Conservation (phyloP, 305 asterid species). For the Plantago coronopus region DNA sequence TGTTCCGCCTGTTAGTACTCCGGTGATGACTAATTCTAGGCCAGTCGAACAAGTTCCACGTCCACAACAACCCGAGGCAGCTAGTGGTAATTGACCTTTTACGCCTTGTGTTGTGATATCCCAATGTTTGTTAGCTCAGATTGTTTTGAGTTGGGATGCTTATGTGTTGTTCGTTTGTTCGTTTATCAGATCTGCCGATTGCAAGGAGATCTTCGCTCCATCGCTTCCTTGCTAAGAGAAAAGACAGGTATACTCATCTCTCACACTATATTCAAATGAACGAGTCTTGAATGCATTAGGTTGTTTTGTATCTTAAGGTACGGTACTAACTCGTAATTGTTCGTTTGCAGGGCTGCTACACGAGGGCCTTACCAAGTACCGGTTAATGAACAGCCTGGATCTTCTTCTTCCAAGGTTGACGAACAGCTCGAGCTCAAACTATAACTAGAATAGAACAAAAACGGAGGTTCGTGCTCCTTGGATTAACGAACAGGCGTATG, state of each 20-base stretch:
- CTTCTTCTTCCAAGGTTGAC: conserved; percentile 45
- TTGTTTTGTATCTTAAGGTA: not conserved
- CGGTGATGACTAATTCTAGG: conserved; percentile 22
- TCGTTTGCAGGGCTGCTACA: conserved; percentile 42
- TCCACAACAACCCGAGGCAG: conserved; percentile 35
- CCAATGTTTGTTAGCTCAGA: not conserved
- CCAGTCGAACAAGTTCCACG: conserved; percentile 26
- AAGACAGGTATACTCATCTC: conserved; percentile 42
- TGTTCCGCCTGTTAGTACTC: conserved; percentile 1
- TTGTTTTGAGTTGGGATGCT: not conserved
- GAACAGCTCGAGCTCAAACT: conserved; percentile 64
- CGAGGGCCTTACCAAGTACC: conserved; percentile 57
- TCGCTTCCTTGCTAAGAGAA: conserved; percentile 77
- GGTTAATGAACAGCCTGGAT: conserved; percentile 32
- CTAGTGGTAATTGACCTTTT: conserved; percentile 29
- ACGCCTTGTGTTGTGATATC: conserved; percentile 21
- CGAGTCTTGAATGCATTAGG: not conserved
- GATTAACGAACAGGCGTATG: no score
- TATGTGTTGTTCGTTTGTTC: not conserved
- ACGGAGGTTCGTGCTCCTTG: not conserved
- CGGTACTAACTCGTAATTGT: not conserved
- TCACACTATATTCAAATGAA: not conserved
- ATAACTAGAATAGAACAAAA: conserved; percentile 15
- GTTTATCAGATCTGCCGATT: conserved; percentile 57
- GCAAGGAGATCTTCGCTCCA: conserved; percentile 84